Evolutionary conservation across 75 land plant genomes (phyloP), one percentile per base, ranked within the genome.

Genomic region (Larix kaempferi): DNA sequence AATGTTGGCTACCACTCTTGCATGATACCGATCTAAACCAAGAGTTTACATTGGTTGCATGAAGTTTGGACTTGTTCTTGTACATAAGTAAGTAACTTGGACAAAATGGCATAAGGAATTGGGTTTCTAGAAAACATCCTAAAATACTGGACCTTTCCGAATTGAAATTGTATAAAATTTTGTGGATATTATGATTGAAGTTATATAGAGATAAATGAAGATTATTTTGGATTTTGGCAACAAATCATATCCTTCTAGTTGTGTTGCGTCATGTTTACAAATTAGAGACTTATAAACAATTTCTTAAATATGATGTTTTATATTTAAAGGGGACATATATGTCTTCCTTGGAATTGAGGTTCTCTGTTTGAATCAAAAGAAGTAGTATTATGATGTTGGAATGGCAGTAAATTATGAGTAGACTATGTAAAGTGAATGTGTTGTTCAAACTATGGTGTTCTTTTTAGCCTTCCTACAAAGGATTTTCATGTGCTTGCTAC

Each of bases 41-140:
- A 66, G 85, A 39, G 74, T 78, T n/a, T 84, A 84, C 59, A 84
- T 78, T 19, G 86, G 86, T 12, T 84, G 85, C 74, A 84, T 85
- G 86, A 85, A 85, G 65, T 82, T 85, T 69, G 85, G 85, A 19
- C 86, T 85, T 13, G 85, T 85, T 29, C 86, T 85, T 39, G 37
- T 85, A 39, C 59, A 82, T n/a, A 85, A 85, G 85, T 85, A 85
- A 78, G 39, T 66, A 23, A 15, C 25, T 4, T 11, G 5, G 4
- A 14, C 15, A 13, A 72, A 72, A 33, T 41, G 15, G 4, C 33
- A 64, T 64, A 64, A 14, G 33, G 4, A 49, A 49, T 49, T 49
- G 2, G 54, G 54, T 62, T 62, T 62, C 64, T 11, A 62, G 21
- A 14, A 10, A n/a, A 55, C 57, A n/a, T 37, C 25, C 44, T 41